Evolutionary conservation across 2,329 filamentous ascomycete species (phyloP), one percentile per base, ranked within the genome.

Genomic region (Aspergillus sp.): DNA sequence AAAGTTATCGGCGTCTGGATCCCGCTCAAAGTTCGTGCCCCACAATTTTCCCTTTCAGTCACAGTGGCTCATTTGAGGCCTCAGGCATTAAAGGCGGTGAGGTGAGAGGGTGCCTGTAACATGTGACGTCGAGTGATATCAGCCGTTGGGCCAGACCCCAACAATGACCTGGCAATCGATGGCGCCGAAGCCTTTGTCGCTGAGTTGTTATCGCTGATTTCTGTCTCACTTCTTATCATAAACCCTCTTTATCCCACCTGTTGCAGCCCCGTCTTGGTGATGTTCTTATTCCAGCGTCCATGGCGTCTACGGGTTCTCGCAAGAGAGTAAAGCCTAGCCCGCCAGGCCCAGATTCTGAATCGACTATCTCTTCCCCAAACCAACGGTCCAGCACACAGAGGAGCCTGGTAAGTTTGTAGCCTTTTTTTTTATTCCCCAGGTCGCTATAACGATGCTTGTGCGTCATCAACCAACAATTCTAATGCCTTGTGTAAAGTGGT

Each of bases 301-400:
- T 79, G 76, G 74, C 75, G 69, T 69, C 70, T 63, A 74, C 71
- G 77, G 76, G 76, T 72, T 75, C 78, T 71, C 74, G 77, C 68
- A 80, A 80, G 74, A 74, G 76, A 72, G 70, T 77, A 66, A 80
- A 80, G 69, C 74, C 75, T 67, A 79, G 74, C 66, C 73, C 70
- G 53, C 70, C 72, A 62, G 70, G 70, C 62, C 70, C 64, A 67
- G 71, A 71, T 64, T 71, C 70, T 53, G 68, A 69, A 57, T 70
- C 70, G 58, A 68, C 62, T 66, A 67, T 59, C 45, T 41, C 62
- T 38, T 63, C 66, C 47, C 52, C 62, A 38, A 64, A 57, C 57
- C 65, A 70, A 57, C 64, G 66, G 57, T 71, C 69, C 54, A 66
- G 64, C 53, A 68, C 72, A 49, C 69, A 68, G 63, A 68, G 65